Percentiles rank a stretch among this genome's conserved stretches.
Evolutionary conservation across 345 rosid genomes (phyloP).

Genomic region (Turnera subulata): DNA sequence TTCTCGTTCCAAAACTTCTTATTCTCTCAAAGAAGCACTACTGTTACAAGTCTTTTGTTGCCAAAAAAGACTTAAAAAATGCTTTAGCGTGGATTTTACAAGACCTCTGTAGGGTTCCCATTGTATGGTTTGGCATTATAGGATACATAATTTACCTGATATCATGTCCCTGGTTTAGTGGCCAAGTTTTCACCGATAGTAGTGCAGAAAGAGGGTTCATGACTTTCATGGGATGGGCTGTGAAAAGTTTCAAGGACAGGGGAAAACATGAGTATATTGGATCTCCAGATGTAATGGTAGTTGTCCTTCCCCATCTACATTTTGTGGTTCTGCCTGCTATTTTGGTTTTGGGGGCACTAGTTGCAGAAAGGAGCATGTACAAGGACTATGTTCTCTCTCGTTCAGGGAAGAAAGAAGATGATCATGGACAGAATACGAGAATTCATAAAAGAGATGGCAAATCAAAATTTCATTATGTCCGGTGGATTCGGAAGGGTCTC

Average conservation of each 20-base stretch:
- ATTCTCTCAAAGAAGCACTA: constrained; percentile 48
- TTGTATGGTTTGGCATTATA: constrained; percentile 61
- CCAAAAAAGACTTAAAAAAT: constrained; percentile 42
- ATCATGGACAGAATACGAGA: constrained; percentile 24
- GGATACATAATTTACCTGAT: constrained; percentile 62
- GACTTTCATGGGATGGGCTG: constrained; percentile 87
- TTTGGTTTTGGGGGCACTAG: constrained; percentile 46
- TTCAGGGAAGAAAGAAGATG: constrained; percentile 71
- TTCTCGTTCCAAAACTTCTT: constrained; percentile 57
- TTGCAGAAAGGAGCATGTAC: constrained; percentile 62
- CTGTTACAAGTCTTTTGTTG: constrained; percentile 44
- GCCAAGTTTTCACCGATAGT: constrained; percentile 58
- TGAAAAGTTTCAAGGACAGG: constrained; percentile 27
- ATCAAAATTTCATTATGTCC: constrained; percentile 27
- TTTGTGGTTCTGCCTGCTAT: constrained; percentile 64
- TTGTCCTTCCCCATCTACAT: constrained; percentile 75
- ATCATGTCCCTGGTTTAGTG: constrained; percentile 69
- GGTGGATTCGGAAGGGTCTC: constrained; percentile 52
- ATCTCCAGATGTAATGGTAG: constrained; percentile 74
- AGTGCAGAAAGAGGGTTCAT: constrained; percentile 53
- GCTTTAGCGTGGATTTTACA: constrained; percentile 58
- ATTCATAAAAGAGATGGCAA: constrained; percentile 18
- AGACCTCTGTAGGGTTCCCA: constrained; percentile 61
- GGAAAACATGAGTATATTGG: constrained; percentile 54
- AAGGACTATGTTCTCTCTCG: constrained; percentile 46